Evolutionary conservation across 345 rosid genomes (phyloP).

Genomic region (Zanthoxylum bungeanum): DNA sequence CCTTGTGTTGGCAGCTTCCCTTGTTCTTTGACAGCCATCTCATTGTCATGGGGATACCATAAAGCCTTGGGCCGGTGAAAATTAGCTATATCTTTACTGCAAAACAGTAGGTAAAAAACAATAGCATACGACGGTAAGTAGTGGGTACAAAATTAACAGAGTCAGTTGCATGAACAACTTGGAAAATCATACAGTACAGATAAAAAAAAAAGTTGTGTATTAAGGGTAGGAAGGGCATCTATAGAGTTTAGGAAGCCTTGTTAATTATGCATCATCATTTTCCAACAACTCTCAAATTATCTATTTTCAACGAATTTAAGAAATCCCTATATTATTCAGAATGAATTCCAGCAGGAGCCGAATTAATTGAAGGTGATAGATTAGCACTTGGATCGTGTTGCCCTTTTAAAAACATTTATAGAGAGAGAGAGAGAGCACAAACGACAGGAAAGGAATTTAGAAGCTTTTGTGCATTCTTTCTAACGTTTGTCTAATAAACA

Average conservation of each 20-base stretch:
- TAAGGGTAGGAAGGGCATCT: neutral
- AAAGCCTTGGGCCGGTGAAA: constrained; percentile 95
- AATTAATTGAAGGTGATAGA: neutral
- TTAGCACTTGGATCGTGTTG: neutral
- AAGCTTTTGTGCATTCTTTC: neutral
- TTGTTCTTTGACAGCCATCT: constrained; percentile 85
- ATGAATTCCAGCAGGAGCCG: neutral
- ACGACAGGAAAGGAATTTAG: neutral
- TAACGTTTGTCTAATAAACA: neutral
- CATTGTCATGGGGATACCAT: constrained; percentile 97
- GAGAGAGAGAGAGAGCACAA: too few species aligned
- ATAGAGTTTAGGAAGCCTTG: neutral
- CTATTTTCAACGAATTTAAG: neutral
- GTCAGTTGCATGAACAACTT: neutral
- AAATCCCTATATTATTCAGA: neutral
- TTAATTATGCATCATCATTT: neutral
- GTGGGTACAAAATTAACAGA: constrained; percentile 7
- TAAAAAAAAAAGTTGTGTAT: neutral
- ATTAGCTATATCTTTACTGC: constrained; percentile 90
- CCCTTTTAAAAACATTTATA: neutral
- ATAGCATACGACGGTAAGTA: neutral
- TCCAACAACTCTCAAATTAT: neutral
- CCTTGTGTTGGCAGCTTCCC: constrained; percentile 75
- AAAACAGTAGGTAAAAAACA: constrained; percentile 16
- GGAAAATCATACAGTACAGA: neutral